Evolutionary conservation across 2,329 filamentous ascomycete genomes (phyloP), one percentile per base, ranked within the genome.

Genomic region (Magnaporthales sp.): DNA sequence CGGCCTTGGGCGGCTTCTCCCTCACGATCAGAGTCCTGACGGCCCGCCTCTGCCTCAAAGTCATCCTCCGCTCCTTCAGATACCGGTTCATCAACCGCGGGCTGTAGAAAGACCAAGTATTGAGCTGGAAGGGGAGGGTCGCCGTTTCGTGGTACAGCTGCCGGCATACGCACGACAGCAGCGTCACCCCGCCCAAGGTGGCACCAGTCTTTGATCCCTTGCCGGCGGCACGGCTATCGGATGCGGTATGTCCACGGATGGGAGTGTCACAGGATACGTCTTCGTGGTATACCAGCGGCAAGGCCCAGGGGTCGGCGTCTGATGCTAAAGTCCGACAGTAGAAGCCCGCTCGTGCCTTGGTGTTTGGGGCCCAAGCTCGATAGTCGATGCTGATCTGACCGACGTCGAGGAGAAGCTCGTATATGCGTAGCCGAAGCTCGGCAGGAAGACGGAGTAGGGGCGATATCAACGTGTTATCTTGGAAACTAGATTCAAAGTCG

Each of bases 81-180:
- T 71, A 77, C 8, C 76, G 70, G 62, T 77, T 76, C 75, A 78
- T 76, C 27, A 76, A 66, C 15, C 68, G 68, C 2, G 68, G 31
- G 22, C 67, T 73, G 66, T 74, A 72, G 65, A 77, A 78, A 0
- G 73, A 75, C 76, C 76, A 77, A 32, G 70, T 70, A 58, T 76
- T 76, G 56, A 77, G 71, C 54, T 69, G 66, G 65, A 75, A 77
- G 8, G 76, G 76, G 32, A 78, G 69, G 31, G 74, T 66, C 2
- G 71, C 72, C 19, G 77, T 77, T 68, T 77, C 77, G 66, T 73
- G 70, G 72, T 78, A 76, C 15, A 78, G 73, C 70, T 77, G 76
- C 32, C 77, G 73, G 68, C 75, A 78, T 24, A 76, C 75, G 4
- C 69, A 67, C 2, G 74, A 74, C 2, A 78, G 72, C 22, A 77